These are phyloP conservation scores for Phaeosphaeriaceae sp. DNA, from an alignment of 2,329 filamentous ascomycete genomes.

Conservation along the genomic window DNA sequence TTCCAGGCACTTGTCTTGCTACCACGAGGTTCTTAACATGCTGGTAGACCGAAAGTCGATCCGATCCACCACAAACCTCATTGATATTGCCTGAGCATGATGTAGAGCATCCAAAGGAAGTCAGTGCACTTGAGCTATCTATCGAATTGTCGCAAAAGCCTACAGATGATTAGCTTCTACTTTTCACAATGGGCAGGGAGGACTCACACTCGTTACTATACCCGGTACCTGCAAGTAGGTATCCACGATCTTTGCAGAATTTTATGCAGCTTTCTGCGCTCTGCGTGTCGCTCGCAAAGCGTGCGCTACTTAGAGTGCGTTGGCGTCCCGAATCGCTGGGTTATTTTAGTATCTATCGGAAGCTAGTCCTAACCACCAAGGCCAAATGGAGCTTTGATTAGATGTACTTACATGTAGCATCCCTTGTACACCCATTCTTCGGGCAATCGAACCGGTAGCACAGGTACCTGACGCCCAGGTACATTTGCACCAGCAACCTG, in stretches of 20 bases:
- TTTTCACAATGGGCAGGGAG: not conserved
- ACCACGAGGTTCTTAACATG: not conserved
- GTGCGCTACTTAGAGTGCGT: constrained; percentile 20
- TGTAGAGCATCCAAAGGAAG: constrained; percentile 29
- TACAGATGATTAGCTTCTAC: not conserved
- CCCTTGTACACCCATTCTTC: not conserved
- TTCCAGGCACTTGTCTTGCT: constrained; percentile 17
- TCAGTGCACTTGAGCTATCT: constrained; percentile 17
- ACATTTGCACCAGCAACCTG: no score
- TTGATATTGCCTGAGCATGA: constrained; percentile 30
- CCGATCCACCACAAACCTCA: constrained; percentile 33
- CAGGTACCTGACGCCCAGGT: no score
- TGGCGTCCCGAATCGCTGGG: constrained; percentile 14
- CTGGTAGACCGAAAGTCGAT: constrained; percentile 24
- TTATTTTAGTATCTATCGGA: not conserved
- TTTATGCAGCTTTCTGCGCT: constrained; percentile 37
- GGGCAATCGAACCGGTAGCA: no score
- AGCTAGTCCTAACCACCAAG: no score
- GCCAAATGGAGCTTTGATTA: not conserved
- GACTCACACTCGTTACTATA: constrained; percentile 35
- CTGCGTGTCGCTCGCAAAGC: constrained; percentile 23
- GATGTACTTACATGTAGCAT: not conserved
- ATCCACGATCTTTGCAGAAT: constrained; percentile 34
- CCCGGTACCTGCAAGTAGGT: constrained; percentile 40
- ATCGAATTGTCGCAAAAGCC: constrained; percentile 40